Percentiles rank a stretch among this genome's conserved stretches.
Conservation (phyloP, 768 basidiomycete species). For the Russula earlei region DNA sequence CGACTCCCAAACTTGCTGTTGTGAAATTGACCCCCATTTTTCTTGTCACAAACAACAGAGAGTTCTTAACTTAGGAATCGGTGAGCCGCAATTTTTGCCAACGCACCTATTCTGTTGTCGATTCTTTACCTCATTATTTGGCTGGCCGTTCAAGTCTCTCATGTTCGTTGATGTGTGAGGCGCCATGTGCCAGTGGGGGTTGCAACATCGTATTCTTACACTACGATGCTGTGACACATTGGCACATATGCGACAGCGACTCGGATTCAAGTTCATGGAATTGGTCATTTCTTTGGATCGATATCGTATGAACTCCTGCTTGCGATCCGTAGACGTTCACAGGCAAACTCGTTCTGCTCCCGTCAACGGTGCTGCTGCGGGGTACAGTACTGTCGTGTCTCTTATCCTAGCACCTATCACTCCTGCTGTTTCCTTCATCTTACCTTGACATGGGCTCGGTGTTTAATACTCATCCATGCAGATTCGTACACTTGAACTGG, state of each 20-base stretch:
- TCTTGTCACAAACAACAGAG: neutral
- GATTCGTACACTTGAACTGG: neutral
- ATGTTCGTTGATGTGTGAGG: neutral
- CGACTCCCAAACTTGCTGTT: neutral
- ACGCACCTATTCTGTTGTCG: neutral
- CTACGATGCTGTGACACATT: no score
- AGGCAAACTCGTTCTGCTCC: neutral
- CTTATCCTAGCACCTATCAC: neutral
- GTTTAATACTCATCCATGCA: slow-evolving; percentile 21
- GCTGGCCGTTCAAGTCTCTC: neutral
- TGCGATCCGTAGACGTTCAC: neutral
- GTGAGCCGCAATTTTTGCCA: slow-evolving; percentile 15
- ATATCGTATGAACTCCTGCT: neutral
- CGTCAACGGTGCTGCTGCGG: neutral
- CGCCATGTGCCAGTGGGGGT: no score
- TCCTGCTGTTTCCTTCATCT: neutral
- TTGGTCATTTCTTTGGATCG: neutral
- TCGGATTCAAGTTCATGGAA: neutral
- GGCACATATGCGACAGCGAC: neutral
- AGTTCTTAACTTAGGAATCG: slow-evolving; percentile 8
- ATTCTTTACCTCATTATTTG: neutral
- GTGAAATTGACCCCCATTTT: neutral
- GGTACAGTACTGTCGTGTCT: neutral
- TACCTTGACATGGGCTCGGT: neutral
- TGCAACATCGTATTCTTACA: no score